Conservation (phyloP, 495 filamentous ascomycete genomes). For the Penicillium bialowiezense region DNA sequence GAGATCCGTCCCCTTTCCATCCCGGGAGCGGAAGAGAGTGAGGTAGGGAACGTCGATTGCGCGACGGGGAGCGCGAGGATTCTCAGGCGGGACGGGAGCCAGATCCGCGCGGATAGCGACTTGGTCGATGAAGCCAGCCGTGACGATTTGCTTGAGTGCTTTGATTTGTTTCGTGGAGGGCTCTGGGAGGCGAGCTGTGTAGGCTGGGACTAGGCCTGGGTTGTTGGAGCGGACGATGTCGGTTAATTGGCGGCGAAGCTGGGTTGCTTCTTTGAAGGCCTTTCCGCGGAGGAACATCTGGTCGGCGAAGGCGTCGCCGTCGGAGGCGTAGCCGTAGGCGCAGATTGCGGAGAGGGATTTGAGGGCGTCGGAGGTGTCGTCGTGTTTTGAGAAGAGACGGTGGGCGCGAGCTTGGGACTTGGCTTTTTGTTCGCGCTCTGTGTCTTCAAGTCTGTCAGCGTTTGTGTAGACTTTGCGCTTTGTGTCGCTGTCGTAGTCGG, state of each 20-base stretch:
- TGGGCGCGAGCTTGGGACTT: slow-evolving; percentile 75
- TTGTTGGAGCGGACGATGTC: slow-evolving; percentile 75
- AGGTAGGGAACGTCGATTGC: slow-evolving; percentile 90
- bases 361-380: slow-evolving; percentile 80
- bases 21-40: slow-evolving; percentile 72
- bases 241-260: slow-evolving; percentile 78
- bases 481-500: slow-evolving; percentile 21
- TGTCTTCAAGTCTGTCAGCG: slow-evolving; percentile 65
- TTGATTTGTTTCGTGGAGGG: slow-evolving; percentile 71
- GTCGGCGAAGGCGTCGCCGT: slow-evolving; percentile 68
- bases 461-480: slow-evolving; percentile 55
- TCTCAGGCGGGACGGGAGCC: slow-evolving; percentile 68
- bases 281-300: slow-evolving; percentile 83
- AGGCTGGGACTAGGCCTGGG: slow-evolving; percentile 58
- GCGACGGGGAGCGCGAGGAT: slow-evolving; percentile 66
- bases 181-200: slow-evolving; percentile 60
- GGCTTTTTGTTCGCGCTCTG: slow-evolving; percentile 57
- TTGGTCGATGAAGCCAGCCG: slow-evolving; percentile 92
- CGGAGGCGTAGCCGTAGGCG: slow-evolving; percentile 73
- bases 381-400: slow-evolving; percentile 74
- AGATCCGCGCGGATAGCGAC: slow-evolving; percentile 91
- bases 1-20: slow-evolving; percentile 45
- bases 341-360: slow-evolving; percentile 85
- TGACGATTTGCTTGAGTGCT: slow-evolving; percentile 84
- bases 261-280: slow-evolving; percentile 77